These are phyloP conservation scores for Wallacemonas sp. DNA, from an alignment of 208 protist genomes.

Conservation along the genomic window DNA sequence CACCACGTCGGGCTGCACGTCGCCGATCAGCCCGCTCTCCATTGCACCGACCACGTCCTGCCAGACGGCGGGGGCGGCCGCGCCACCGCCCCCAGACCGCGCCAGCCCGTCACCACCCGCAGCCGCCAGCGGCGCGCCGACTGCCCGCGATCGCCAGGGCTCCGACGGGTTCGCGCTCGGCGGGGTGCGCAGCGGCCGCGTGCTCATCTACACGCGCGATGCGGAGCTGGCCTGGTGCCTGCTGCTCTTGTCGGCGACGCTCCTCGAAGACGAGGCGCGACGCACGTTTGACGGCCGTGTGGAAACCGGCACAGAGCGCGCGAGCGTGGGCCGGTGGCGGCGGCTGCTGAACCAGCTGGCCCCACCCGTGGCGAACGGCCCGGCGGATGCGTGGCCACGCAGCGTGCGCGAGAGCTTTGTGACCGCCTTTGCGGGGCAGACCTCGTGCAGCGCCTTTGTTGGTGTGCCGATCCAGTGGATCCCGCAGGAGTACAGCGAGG, in stretches of 20 bases:
- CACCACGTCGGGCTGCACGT: conserved; percentile 7
- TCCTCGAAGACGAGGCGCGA: background rate
- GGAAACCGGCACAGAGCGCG: background rate
- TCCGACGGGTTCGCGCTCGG: conserved; percentile 32
- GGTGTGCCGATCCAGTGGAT: conserved; percentile 80
- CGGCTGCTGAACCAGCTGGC: background rate
- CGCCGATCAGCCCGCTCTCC: conserved; percentile 13
- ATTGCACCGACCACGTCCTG: background rate
- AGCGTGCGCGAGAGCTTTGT: conserved; percentile 37
- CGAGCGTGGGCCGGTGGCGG: background rate
- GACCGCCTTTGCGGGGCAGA: conserved; percentile 51
- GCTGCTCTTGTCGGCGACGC: conserved; percentile 42
- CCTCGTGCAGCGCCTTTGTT: conserved; percentile 38
- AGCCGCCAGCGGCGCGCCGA: background rate
- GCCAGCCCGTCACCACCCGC: background rate
- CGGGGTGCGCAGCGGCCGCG: conserved; percentile 39
- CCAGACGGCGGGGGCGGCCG: background rate
- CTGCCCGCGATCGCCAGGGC: background rate
- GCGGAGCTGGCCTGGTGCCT: conserved; percentile 44
- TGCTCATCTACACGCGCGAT: conserved; percentile 69
- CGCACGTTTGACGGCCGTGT: conserved; percentile 6
- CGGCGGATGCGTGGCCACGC: background rate
- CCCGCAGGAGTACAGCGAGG: conserved; percentile 53
- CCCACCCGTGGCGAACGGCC: background rate
- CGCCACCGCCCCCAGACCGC: background rate